A percentile compares a stretch with the other conserved stretches of the same genome.
These are phyloP conservation scores for Thalassiosira tumida DNA, from an alignment of 352 stramenopile species.

Conservation along the genomic window DNA sequence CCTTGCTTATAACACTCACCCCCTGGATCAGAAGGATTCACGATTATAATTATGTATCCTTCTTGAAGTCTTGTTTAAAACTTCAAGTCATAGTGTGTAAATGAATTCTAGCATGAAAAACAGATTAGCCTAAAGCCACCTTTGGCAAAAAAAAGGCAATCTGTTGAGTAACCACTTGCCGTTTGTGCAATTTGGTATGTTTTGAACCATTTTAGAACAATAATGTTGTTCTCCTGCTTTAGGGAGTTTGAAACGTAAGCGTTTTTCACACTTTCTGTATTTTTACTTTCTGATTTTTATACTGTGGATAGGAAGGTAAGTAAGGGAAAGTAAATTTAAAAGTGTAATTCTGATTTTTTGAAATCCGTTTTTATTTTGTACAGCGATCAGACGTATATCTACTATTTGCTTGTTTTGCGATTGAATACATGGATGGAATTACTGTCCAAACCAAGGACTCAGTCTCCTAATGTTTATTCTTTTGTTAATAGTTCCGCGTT, in stretches of 20 bases:
- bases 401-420: neutral
- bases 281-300: neutral
- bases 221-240: too few species aligned
- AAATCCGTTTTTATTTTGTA: neutral
- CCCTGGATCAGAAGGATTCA: neutral
- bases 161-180: neutral
- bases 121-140: neutral
- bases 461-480: slow-evolving; percentile 59
- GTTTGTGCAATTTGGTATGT: neutral
- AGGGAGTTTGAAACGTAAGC: too few species aligned
- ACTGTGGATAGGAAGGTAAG: neutral
- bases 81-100: too few species aligned
- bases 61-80: too few species aligned
- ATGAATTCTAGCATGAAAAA: too few species aligned
- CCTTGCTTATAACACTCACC: slow-evolving; percentile 10
- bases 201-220: too few species aligned
- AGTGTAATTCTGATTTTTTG: neutral
- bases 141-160: neutral
- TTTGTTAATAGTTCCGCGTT: slow-evolving; percentile 40
- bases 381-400: too few species aligned
- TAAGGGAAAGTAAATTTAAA: neutral
- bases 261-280: neutral
- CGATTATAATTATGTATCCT: neutral
- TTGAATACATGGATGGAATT: neutral
- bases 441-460: slow-evolving; percentile 31